Evolutionary conservation across 2,329 filamentous ascomycete genomes (phyloP), one percentile per base, ranked within the genome.

Genomic region (Fusarium sp.): DNA sequence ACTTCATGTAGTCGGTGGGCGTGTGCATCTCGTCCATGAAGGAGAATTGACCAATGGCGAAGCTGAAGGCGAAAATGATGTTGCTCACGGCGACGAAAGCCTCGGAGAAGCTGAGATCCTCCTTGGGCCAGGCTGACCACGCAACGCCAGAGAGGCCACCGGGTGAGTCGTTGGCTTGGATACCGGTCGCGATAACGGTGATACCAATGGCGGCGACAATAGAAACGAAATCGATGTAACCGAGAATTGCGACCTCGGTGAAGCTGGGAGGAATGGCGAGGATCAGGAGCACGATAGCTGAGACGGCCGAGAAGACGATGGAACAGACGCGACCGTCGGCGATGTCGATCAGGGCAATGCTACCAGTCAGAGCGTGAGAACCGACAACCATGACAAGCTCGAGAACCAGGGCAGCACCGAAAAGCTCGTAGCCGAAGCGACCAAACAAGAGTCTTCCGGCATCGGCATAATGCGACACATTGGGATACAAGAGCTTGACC

Each of bases 321-420:
- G 73, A 75, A 16, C 73, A 75, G 70, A 73, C 69, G 10, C 79
- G 87, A 71, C 92, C 87, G 2, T 88, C 80, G 2, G 90, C 91
- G 62, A 94, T 84, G 56, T 86, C 89, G 75, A 90, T 91, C 80
- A 93, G 88, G 71, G 92, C 92, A 74, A 93, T 91, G 46, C 87
- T 88, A 72, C 93, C 93, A 0, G 91, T 93, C 69, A 94, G 83
- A 42, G 92, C 85, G 80, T 94, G 93, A n/a, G 91, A 92, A 29
- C 88, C 90, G 81, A 92, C 91, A 72, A 93, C 87, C 82, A 94
- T 92, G 56, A 92, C 82, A 36, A 94, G 84, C 81, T 93, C 90
- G n/a, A 93, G 81, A 22, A 88, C 83, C 72, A 92, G 90, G 64
- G 87, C 90, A 66, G 84, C 81, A 27, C 90, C 90, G 53, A 92